These are phyloP conservation scores for Corchorus olitorius DNA, from an alignment of 345 rosid genomes.

Conservation along the genomic window DNA sequence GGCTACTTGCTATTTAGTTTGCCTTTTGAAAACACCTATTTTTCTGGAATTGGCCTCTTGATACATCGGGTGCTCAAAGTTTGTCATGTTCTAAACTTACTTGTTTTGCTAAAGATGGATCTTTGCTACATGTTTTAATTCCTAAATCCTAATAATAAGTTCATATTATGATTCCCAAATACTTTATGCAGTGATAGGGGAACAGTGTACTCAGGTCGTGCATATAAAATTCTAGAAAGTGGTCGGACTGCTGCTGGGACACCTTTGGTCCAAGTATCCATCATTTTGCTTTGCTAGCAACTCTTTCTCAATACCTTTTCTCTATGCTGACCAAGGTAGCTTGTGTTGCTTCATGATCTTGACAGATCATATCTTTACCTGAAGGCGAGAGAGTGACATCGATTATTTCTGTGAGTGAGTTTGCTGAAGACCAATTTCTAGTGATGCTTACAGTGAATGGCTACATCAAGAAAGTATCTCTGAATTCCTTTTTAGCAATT, in stretches of 20 bases:
- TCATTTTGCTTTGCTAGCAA: neutral
- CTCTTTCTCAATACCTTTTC: neutral
- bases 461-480: conserved; percentile 94
- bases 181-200: conserved; percentile 71
- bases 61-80: neutral
- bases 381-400: conserved; percentile 98
- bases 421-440: conserved; percentile 74
- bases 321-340: conserved; percentile 20
- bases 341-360: conserved; percentile 24
- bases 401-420: conserved; percentile 84
- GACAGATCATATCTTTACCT: conserved; percentile 79
- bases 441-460: conserved; percentile 94
- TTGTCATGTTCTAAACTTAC: conserved; percentile 6
- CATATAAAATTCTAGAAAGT: conserved; percentile 93
- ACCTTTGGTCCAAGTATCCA: conserved; percentile 81
- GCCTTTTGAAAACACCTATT: conserved; percentile 1
- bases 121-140: neutral
- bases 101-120: neutral
- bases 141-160: conserved; percentile 4
- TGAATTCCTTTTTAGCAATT: conserved; percentile 77
- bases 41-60: conserved; percentile 4
- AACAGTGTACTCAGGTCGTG: conserved; percentile 89
- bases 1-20: neutral
- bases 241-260: conserved; percentile 90
- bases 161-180: conserved; percentile 9